Percentiles rank a stretch among this genome's conserved stretches.
Conservation (phyloP, 192 early-diverging fungal genomes). For the Coemansia sp. region DNA sequence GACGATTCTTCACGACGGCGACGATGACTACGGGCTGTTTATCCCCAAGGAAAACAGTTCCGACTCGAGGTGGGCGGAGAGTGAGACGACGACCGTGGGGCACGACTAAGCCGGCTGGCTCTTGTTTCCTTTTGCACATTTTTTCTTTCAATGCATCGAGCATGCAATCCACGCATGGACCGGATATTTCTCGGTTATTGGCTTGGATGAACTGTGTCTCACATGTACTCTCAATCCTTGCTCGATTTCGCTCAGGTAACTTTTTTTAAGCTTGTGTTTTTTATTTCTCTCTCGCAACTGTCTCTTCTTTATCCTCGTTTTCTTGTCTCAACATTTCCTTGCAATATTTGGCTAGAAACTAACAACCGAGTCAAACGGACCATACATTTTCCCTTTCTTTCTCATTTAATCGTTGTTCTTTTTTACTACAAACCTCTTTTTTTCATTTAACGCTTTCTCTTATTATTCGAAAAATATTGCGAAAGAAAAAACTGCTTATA, state of each 20-base stretch:
- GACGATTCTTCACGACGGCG: slow-evolving; percentile 58
- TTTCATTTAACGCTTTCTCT: not conserved
- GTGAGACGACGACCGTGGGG: slow-evolving; percentile 50
- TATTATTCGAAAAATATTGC: not conserved
- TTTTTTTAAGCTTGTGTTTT: not conserved
- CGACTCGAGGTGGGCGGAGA: slow-evolving; percentile 52
- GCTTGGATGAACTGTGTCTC: too few species aligned
- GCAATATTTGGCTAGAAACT: not conserved
- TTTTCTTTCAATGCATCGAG: not conserved
- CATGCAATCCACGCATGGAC: too few species aligned
- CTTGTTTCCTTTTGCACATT: not conserved
- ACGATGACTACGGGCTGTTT: slow-evolving; percentile 54
- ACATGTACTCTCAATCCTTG: too few species aligned
- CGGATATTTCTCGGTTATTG: too few species aligned
- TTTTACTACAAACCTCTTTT: not conserved
- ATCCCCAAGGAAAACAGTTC: slow-evolving; percentile 54
- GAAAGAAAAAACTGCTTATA: too few species aligned
- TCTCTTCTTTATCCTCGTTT: not conserved
- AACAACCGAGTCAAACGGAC: not conserved
- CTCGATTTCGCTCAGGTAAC: too few species aligned
- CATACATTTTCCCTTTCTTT: not conserved
- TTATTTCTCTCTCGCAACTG: not conserved
- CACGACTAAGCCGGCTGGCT: slow-evolving; percentile 26
- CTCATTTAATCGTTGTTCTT: not conserved
- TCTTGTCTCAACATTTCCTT: not conserved